These are phyloP conservation scores for Gracilaria domingensis DNA, from an alignment of 23 red algal species.

Conservation along the genomic window DNA sequence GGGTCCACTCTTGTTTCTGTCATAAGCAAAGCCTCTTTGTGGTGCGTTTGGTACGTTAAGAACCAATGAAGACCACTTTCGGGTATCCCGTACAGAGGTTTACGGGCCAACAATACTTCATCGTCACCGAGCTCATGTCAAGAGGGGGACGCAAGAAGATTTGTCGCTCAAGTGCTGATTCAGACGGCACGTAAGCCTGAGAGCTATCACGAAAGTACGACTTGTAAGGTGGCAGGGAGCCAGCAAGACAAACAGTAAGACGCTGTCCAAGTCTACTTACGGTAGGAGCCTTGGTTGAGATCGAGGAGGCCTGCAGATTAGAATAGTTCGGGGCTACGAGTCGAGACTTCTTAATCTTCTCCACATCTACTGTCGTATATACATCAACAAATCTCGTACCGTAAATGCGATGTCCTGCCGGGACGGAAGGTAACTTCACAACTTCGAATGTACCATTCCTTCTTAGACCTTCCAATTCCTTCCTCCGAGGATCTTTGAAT, in stretches of 20 bases:
- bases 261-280: conserved; percentile 30
- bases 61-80: too few species aligned
- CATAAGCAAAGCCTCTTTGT: conserved; percentile 10
- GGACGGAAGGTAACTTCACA: background rate
- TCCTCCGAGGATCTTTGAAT: background rate
- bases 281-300: conserved; percentile 39
- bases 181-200: conserved; percentile 50
- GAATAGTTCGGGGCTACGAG: conserved; percentile 50
- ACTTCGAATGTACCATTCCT: conserved; percentile 41
- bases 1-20: background rate
- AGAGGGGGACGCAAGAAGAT: background rate
- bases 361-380: background rate
- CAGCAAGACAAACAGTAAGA: conserved; percentile 26
- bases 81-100: too few species aligned
- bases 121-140: conserved; percentile 21
- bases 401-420: conserved; percentile 28
- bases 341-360: conserved; percentile 9
- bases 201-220: conserved; percentile 25
- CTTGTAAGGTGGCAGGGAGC: background rate
- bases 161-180: background rate
- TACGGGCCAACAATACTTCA: conserved; percentile 4
- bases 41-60: too few species aligned
- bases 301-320: conserved; percentile 3
- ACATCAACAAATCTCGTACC: conserved; percentile 21
- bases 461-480: conserved; percentile 17